Evolutionary conservation across 1,284 basidiomycete genomes (phyloP).

Genomic region (Pterulicium gracile): DNA sequence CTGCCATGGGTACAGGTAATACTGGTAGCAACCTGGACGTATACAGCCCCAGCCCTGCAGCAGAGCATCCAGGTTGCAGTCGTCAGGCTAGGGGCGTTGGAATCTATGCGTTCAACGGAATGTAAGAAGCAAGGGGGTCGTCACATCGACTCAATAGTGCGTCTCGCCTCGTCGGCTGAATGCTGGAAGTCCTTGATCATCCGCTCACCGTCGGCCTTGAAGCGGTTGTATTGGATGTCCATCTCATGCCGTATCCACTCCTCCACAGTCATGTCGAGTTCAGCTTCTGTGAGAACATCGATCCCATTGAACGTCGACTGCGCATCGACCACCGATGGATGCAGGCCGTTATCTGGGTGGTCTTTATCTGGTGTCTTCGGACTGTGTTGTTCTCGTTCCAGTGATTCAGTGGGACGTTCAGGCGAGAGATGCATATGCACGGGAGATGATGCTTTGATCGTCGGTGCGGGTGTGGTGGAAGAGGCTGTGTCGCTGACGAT

Average conservation of each 20-base stretch:
- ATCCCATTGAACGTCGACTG: slow-evolving; percentile 25
- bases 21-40: background rate
- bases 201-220: slow-evolving; percentile 1
- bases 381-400: too few relatives aligned
- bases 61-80: too few relatives aligned
- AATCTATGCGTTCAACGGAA: too few relatives aligned
- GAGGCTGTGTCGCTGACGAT: too few relatives aligned
- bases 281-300: slow-evolving; percentile 43
- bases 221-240: slow-evolving; percentile 14
- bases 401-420: too few relatives aligned
- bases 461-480: too few relatives aligned
- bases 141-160: background rate
- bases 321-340: slow-evolving; percentile 10
- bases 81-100: too few relatives aligned
- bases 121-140: background rate
- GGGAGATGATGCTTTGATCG: too few relatives aligned
- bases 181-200: background rate
- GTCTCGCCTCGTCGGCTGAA: background rate
- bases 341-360: slow-evolving; percentile 2
- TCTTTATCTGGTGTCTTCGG: too few relatives aligned
- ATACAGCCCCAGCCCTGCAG: background rate
- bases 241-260: slow-evolving; percentile 70
- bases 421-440: too few relatives aligned
- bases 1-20: background rate
- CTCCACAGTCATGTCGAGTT: slow-evolving; percentile 63